Base-by-base conservation (phyloP, 768 basidiomycete species). In the Rhizopogon rudus region DNA sequence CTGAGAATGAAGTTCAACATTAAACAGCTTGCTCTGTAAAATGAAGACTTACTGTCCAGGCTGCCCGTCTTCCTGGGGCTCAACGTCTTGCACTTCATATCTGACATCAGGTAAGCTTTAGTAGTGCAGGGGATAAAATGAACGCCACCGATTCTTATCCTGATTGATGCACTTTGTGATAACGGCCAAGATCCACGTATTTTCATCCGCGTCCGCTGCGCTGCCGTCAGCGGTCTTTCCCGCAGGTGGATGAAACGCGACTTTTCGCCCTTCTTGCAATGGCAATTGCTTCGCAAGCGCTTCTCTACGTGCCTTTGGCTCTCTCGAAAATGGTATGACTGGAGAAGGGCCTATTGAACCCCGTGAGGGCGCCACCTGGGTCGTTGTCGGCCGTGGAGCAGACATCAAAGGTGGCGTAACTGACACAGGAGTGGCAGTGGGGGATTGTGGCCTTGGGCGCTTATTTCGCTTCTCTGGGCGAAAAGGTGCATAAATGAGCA, bases 61-160 rank as follows among this genome's bases (percentile, higher is more conserved):
- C 59, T 87, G 79, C 8, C 88, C 86, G 52, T 89, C 86, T 65
- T 91, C 90, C 67, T 89, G 86, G 17, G 87, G 86, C 60, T 93
- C 91, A 40, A 81, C 84, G 64, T 93, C 91, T 69, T 90, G 88
- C 0, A 93, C 91, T 68, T 91, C 89, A 60, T 93, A 93, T 59
- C 88, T 92, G 22, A 9, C 25, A 49, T 9, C 56, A 13, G 41
- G 8, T 33, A 17, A 33, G 49, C 16, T 45, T 53, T 7, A 37
- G 44, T 43, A 44, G 55, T 20, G 55, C 6, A 55, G 25, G 54
- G 5, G 39, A 31, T 29, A 16, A 17, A 20, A 39, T 13, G 29
- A 35, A 22, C 60, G 74, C 13, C 57, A 86, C 84, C 81, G 79
- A 61, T 85, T 83, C 67, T 88, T 90, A 59, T 91, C 87, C 45